These are phyloP conservation scores for Physaria fendleri DNA, from an alignment of 345 rosid genomes.

Conservation along the genomic window DNA sequence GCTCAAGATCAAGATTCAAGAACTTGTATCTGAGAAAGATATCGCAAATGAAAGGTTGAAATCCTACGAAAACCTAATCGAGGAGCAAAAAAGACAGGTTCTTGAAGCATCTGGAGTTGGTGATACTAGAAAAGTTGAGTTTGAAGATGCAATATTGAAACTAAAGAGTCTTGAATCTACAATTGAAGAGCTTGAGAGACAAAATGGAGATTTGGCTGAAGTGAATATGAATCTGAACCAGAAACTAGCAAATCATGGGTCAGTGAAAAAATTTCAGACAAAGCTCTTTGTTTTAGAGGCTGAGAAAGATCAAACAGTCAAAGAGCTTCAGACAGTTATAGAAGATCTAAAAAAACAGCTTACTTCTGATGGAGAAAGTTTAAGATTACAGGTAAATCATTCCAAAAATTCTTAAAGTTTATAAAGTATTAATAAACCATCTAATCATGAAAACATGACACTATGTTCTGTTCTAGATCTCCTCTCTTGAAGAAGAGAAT, in stretches of 20 bases:
- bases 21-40: constrained; percentile 44
- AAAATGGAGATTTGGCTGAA: constrained; percentile 60
- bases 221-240: constrained; percentile 62
- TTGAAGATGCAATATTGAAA: constrained; percentile 48
- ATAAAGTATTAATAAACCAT: not conserved
- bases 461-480: constrained; percentile 40
- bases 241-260: constrained; percentile 57
- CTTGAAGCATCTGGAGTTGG: constrained; percentile 45
- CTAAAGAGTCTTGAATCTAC: constrained; percentile 46
- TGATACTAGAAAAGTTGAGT: constrained; percentile 46
- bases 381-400: constrained; percentile 58
- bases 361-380: constrained; percentile 54
- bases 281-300: constrained; percentile 39
- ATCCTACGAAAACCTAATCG: constrained; percentile 44
- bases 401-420: not conserved
- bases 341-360: constrained; percentile 54
- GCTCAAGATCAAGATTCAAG: constrained; percentile 60
- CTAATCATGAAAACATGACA: not conserved
- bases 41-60: constrained; percentile 28
- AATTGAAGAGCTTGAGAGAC: constrained; percentile 61
- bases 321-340: constrained; percentile 51
- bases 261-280: constrained; percentile 43
- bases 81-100: constrained; percentile 42
- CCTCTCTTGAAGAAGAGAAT: constrained; percentile 65
- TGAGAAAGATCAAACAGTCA: constrained; percentile 56